A percentile compares a stretch with the other conserved stretches of the same genome.
Conservation (phyloP, 306 rosid genomes). For the Cicer pinnatifidum region DNA sequence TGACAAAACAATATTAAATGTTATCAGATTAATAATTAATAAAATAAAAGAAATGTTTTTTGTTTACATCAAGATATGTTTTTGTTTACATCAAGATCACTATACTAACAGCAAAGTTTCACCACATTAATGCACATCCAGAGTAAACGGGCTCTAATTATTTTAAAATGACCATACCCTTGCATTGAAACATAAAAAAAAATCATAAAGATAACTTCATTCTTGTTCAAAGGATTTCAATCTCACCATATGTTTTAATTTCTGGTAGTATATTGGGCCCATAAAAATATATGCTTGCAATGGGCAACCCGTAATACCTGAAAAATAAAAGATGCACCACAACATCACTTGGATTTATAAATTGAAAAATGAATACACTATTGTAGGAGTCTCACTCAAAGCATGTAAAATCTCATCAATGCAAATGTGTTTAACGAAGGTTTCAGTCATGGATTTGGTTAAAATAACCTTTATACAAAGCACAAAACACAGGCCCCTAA, state of each 20-base stretch:
- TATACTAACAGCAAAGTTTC: background rate
- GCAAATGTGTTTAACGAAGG: background rate
- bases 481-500: background rate
- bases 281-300: conserved; percentile 95
- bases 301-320: conserved; percentile 95
- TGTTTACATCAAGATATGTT: background rate
- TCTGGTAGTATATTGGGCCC: conserved; percentile 99
- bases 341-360: conserved; percentile 20
- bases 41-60: background rate
- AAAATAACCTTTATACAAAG: background rate
- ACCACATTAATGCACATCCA: conserved; percentile 29
- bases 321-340: conserved; percentile 38
- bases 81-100: background rate
- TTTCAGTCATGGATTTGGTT: conserved; percentile 9
- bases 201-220: background rate
- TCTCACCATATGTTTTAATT: conserved; percentile 93
- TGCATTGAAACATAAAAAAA: background rate
- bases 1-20: conserved; percentile 6
- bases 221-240: conserved; percentile 26
- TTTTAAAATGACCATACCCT: conserved; percentile 9
- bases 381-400: conserved; percentile 23
- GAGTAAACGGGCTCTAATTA: background rate
- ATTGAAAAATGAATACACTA: conserved; percentile 5
- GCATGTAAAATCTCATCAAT: conserved; percentile 13
- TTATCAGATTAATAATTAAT: background rate